phyloP scores from a whole-genome alignment of 768 basidiomycete genomes.

The Boletus barrowsii region DNA sequence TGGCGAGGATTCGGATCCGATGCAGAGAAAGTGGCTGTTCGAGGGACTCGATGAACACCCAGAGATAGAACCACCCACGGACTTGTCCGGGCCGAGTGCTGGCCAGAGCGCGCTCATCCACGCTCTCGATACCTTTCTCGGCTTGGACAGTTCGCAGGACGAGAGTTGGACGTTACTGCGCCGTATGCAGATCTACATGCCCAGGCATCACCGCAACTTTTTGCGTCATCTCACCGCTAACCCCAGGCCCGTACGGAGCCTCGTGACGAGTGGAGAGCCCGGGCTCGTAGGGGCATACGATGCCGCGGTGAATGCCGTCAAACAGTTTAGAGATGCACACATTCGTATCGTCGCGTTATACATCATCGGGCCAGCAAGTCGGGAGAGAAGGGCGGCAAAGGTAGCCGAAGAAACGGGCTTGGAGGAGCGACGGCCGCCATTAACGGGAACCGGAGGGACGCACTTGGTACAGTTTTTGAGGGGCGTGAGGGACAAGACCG shows the following conservation, averaged over 20 bases:
- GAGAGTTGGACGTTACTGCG: slow-evolving; percentile 49
- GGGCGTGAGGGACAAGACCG: slow-evolving; percentile 65
- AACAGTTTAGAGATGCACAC: slow-evolving; percentile 73
- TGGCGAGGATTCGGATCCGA: slow-evolving; percentile 57
- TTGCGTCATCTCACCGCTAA: slow-evolving; percentile 60
- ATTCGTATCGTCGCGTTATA: slow-evolving; percentile 73
- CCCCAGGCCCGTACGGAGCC: slow-evolving; percentile 56
- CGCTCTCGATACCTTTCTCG: slow-evolving; percentile 68
- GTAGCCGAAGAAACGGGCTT: slow-evolving; percentile 7
- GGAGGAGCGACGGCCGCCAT: slow-evolving; percentile 23
- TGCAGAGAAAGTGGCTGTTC: slow-evolving; percentile 50
- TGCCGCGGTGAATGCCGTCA: slow-evolving; percentile 58
- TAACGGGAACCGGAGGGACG: slow-evolving; percentile 81
- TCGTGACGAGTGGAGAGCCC: slow-evolving; percentile 39
- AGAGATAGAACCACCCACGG: slow-evolving; percentile 41
- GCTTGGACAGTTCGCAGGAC: slow-evolving; percentile 42
- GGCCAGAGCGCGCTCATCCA: slow-evolving; percentile 81
- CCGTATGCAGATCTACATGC: slow-evolving; percentile 83
- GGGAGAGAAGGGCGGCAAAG: slow-evolving; percentile 8
- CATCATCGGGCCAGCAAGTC: slow-evolving; percentile 65
- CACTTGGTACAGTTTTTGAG: slow-evolving; percentile 75
- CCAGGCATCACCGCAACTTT: slow-evolving; percentile 75
- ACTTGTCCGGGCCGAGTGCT: slow-evolving; percentile 76
- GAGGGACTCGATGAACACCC: slow-evolving; percentile 54
- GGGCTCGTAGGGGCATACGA: slow-evolving; percentile 59